Evolutionary conservation across 2,329 filamentous ascomycete species (phyloP), one percentile per base, ranked within the genome.

Genomic region (Fusarium sp.): DNA sequence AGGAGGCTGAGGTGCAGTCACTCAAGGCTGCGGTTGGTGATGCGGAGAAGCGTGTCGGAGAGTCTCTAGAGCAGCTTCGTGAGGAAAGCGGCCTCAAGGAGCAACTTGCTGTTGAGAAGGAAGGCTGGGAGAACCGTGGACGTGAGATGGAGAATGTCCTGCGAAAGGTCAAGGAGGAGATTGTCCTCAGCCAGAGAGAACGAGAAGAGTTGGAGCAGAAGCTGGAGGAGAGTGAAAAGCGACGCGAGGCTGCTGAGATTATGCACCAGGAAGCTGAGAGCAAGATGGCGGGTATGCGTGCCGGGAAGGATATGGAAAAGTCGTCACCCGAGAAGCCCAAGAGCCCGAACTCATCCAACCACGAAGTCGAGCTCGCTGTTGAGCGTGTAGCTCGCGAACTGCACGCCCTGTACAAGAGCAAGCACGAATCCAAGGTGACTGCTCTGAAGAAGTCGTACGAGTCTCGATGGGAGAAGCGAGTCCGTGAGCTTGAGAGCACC

Each of bases 381-480:
- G 93, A 97, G 80, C 93, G 94, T 71, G 93, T 98, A 40, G 94
- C 95, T n/a, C 88, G 93, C 29, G 96, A 99, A 77, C 86, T 99
- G 40, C 96, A 99, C 78, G 86, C 90, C 0, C 86, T 97, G 10
- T 99, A 99, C 86, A 98, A 97, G 83, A 90, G 91, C 77, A 99
- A 99, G 82, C 96, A 99, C 78, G 95, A 98, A 82, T 93, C 90
- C 68, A 99, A 99, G 83, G 95, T 98, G 46, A 88, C 92, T 1
- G 95, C 94, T 4, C 85, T 99, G 70, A 98, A 91, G 82, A 90
- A 90, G 81, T 90, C 87, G 67, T 91, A 98, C 81, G 93, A 97
- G 79, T 87, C 87, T 50, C 90, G 95, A 59, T 96, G 93, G 87
- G 93, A 97, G 80, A 96, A 96, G 84, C 92, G 91, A 76, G 88